These are phyloP conservation scores for Colletotrichum sp. DNA, from an alignment of 2,329 filamentous ascomycete species.

Conservation along the genomic window DNA sequence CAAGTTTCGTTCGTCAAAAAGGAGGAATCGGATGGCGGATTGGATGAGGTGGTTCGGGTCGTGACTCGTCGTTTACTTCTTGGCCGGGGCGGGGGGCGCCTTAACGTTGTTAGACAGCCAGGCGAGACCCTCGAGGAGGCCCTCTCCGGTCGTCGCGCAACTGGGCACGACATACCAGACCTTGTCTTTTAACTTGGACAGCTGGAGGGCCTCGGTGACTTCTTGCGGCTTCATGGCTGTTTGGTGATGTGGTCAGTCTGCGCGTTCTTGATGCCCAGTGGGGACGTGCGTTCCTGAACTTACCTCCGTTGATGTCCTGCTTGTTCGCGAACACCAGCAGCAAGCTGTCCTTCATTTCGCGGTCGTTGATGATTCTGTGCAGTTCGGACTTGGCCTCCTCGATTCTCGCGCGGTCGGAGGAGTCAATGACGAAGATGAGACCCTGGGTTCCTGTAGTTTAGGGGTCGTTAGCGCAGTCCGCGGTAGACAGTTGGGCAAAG, in stretches of 20 bases:
- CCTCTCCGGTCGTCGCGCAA: slow-evolving; percentile 82
- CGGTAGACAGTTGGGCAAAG: neutral
- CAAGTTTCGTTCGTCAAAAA: neutral
- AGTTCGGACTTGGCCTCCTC: slow-evolving; percentile 93
- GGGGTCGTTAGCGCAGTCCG: neutral
- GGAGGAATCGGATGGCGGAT: neutral
- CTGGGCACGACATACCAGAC: slow-evolving; percentile 86
- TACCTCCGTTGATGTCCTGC: slow-evolving; percentile 89
- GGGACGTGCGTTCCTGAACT: neutral
- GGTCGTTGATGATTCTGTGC: slow-evolving; percentile 96
- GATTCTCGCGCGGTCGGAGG: slow-evolving; percentile 87
- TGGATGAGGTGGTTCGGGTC: neutral
- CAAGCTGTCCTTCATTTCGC: slow-evolving; percentile 95
- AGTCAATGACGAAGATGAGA: slow-evolving; percentile 98
- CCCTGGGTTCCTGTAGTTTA: slow-evolving; percentile 81
- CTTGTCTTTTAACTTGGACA: slow-evolving; percentile 80
- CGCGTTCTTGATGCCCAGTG: neutral
- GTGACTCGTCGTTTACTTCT: slow-evolving; percentile 49
- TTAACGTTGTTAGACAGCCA: slow-evolving; percentile 90
- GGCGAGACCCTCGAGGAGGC: slow-evolving; percentile 79
- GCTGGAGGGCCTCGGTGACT: slow-evolving; percentile 78
- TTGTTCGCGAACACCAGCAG: slow-evolving; percentile 98
- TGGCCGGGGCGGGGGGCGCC: slow-evolving; percentile 58
- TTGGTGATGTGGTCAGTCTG: neutral
- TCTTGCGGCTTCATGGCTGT: slow-evolving; percentile 80